phyloP scores from a whole-genome alignment of 257 asterid genomes.

The Solanum rostratum region DNA sequence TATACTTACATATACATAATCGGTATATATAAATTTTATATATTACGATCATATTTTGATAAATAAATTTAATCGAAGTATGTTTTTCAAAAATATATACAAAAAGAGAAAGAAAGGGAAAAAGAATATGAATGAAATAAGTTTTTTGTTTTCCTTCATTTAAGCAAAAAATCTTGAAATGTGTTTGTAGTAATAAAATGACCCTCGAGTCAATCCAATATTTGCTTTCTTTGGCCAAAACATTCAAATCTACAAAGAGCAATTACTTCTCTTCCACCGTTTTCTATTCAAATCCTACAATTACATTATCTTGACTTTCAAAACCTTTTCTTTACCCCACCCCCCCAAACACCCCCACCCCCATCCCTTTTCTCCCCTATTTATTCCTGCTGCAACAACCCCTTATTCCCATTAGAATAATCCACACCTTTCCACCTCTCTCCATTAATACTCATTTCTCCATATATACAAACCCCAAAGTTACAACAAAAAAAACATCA shows the following conservation, averaged over 20 bases:
- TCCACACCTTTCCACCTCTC: slow-evolving; percentile 13
- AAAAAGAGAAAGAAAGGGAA: neutral
- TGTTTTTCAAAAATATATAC: too few relatives aligned
- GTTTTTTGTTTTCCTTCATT: neutral
- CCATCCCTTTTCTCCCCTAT: neutral
- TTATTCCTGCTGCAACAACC: slow-evolving; percentile 44
- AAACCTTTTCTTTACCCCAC: neutral
- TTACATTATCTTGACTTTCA: slow-evolving; percentile 39
- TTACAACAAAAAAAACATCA: neutral
- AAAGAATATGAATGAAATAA: neutral
- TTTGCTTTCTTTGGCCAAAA: slow-evolving; percentile 5
- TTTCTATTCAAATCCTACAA: slow-evolving; percentile 24
- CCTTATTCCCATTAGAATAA: slow-evolving; percentile 28
- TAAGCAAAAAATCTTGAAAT: neutral
- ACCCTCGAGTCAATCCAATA: slow-evolving; percentile 39
- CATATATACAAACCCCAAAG: slow-evolving; percentile 6
- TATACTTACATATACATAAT: neutral
- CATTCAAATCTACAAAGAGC: neutral
- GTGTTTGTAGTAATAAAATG: slow-evolving; percentile 2
- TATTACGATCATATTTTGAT: too few relatives aligned
- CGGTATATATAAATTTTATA: neutral
- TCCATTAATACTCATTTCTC: slow-evolving; percentile 33
- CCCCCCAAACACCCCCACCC: neutral
- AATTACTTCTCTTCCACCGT: slow-evolving; percentile 30
- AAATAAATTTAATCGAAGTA: too few relatives aligned